phyloP scores from a whole-genome alignment of 345 rosid species.

The Isatis tinctoria region DNA sequence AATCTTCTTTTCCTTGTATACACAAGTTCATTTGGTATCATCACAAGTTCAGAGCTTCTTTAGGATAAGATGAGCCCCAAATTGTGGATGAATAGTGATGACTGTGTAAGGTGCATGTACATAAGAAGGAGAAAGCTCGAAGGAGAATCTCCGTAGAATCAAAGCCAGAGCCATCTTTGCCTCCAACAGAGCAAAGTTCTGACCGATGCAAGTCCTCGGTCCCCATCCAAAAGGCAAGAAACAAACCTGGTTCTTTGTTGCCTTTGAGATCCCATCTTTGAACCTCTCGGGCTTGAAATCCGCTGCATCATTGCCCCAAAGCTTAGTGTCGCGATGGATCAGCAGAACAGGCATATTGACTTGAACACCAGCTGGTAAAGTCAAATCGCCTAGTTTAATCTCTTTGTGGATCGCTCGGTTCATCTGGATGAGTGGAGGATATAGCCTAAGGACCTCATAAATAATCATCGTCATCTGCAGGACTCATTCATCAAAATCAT shows the following conservation, averaged over 20 bases:
- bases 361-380: conserved; percentile 31
- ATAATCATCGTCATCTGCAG: conserved; percentile 42
- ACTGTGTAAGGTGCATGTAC: conserved; percentile 41
- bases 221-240: conserved; percentile 59
- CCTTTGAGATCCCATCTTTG: conserved; percentile 44
- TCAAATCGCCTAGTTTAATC: conserved; percentile 38
- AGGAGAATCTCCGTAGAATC: conserved; percentile 44
- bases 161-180: conserved; percentile 48
- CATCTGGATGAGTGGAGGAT: conserved; percentile 24
- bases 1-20: neutral
- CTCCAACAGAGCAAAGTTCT: conserved; percentile 57
- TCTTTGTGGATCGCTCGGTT: conserved; percentile 22
- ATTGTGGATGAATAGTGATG: conserved; percentile 43
- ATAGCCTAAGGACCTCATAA: conserved; percentile 50
- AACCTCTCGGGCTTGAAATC: conserved; percentile 58
- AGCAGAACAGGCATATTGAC: conserved; percentile 21
- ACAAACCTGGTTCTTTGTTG: conserved; percentile 44
- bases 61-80: conserved; percentile 42
- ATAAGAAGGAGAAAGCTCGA: conserved; percentile 52
- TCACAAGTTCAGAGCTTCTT: conserved; percentile 8
- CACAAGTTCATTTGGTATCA: neutral
- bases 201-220: conserved; percentile 58
- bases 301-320: conserved; percentile 52
- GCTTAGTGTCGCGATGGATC: conserved; percentile 40
- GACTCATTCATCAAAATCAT: neutral